phyloP scores from a whole-genome alignment of 192 early-diverging fungal genomes.

The Allomyces macrogynus region DNA sequence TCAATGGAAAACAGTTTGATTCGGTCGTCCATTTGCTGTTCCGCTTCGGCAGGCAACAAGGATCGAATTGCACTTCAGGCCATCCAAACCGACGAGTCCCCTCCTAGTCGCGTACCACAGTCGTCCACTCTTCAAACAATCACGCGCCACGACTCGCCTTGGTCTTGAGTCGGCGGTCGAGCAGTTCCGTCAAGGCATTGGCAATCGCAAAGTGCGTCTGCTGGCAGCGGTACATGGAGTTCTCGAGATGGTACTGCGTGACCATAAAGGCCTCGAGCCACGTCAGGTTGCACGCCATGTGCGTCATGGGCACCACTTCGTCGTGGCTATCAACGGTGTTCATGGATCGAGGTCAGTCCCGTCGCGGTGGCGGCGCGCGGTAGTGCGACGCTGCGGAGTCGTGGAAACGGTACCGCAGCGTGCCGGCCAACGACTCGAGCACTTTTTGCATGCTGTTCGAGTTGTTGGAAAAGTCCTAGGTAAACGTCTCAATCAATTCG shows the following conservation, averaged over 20 bases:
- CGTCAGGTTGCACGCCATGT: conserved; percentile 15
- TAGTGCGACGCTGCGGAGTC: background rate
- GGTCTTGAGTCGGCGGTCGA: conserved; percentile 3
- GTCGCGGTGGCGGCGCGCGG: too few species aligned
- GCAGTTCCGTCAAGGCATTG: conserved; percentile 16
- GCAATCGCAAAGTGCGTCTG: conserved; percentile 26
- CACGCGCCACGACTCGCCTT: background rate
- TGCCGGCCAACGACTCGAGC: conserved; percentile 5
- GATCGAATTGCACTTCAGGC: too few species aligned
- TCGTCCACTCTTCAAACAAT: background rate
- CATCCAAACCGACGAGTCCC: too few species aligned
- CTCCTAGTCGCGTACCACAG: too few species aligned
- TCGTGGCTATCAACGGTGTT: conserved; percentile 10
- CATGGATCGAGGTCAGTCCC: too few species aligned
- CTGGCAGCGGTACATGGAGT: conserved; percentile 24
- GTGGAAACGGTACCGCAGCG: background rate
- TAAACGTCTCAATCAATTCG: background rate
- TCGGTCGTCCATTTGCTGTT: too few species aligned
- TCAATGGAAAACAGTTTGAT: too few species aligned
- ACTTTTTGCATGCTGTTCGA: conserved; percentile 7
- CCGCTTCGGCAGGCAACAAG: too few species aligned
- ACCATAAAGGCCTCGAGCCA: conserved; percentile 30
- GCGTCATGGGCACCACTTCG: conserved; percentile 16
- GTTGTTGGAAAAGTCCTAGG: background rate
- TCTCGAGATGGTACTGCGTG: conserved; percentile 26